Evolutionary conservation across 495 filamentous ascomycete species (phyloP).

Genomic region (Tuber indicum): DNA sequence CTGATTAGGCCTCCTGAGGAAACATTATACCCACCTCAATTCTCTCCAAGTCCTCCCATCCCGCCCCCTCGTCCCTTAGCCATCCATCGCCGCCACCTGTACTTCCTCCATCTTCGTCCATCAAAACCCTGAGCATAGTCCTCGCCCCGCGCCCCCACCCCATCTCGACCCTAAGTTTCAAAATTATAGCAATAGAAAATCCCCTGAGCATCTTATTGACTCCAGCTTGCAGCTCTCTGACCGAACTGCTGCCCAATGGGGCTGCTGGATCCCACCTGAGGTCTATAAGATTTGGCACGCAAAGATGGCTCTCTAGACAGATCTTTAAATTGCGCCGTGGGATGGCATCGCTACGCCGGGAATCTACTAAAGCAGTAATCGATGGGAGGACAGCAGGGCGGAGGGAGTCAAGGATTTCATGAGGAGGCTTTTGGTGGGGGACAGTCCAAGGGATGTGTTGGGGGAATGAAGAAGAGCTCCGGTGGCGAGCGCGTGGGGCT

Average conservation of each 20-base stretch:
- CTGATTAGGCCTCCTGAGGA: not conserved
- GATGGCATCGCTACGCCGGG: not conserved
- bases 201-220: not conserved
- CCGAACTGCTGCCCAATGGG: not conserved
- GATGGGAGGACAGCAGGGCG: not conserved
- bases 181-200: not conserved
- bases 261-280: not conserved
- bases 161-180: not conserved
- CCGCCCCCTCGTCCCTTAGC: not conserved
- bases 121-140: not conserved
- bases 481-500: not conserved
- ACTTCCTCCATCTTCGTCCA: not conserved
- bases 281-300: not conserved
- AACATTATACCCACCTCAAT: not conserved
- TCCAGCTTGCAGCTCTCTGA: not conserved
- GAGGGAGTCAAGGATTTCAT: conserved; percentile 1
- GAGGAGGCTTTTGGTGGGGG: not conserved
- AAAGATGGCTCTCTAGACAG: not conserved
- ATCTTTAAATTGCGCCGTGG: conserved; percentile 3
- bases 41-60: not conserved
- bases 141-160: not conserved
- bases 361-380: not conserved
- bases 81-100: not conserved
- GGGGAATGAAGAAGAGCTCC: not conserved
- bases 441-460: not conserved